phyloP scores from a whole-genome alignment of 805 yeast genomes.

The Kluyveromyces siamensis region DNA sequence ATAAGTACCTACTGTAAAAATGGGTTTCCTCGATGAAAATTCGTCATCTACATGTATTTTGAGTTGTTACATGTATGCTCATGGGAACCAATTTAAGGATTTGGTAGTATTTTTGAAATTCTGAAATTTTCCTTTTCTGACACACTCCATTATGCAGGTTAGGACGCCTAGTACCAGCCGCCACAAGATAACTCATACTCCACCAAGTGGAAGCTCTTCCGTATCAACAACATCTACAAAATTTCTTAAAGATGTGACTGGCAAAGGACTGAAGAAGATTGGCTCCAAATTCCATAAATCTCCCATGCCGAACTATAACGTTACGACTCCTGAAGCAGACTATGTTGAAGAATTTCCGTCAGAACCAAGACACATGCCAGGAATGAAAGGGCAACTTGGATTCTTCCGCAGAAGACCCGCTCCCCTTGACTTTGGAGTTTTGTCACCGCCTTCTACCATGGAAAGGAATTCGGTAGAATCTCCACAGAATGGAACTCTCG shows the following conservation, averaged over 20 bases:
- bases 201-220: constrained; percentile 21
- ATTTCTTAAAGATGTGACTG: constrained; percentile 20
- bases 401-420: background rate
- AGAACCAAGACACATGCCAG: background rate
- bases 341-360: constrained; percentile 1
- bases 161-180: constrained; percentile 12
- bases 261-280: constrained; percentile 15
- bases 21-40: background rate
- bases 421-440: background rate
- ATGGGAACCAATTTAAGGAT: no score
- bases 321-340: background rate
- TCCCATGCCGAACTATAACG: background rate
- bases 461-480: background rate
- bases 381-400: background rate
- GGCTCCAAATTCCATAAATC: background rate
- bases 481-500: background rate
- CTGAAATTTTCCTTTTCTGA: background rate
- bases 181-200: constrained; percentile 22
- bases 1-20: background rate
- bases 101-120: no score
- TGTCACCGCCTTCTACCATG: background rate
- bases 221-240: constrained; percentile 12
- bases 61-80: no score
- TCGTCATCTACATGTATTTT: background rate
- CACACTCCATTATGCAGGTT: constrained; percentile 2